A percentile compares a stretch with the other conserved stretches of the same genome.
phyloP scores from a whole-genome alignment of 2,329 filamentous ascomycete species.

The Metarhizium sp. region DNA sequence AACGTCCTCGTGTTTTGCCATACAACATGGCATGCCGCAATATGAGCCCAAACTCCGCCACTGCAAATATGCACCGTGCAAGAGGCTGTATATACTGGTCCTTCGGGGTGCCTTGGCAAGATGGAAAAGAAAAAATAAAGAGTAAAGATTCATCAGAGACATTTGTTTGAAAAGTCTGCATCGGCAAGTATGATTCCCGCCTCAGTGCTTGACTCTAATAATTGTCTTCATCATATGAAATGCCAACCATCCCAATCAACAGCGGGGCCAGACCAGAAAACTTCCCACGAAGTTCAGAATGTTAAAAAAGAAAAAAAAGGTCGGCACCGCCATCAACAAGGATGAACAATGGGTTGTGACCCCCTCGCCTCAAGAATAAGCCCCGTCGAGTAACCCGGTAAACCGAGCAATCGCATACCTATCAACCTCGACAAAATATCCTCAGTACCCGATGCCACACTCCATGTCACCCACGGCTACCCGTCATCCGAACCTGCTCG shows the following conservation, averaged over 20 bases:
- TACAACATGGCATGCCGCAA: neutral
- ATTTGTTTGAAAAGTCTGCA: conserved; percentile 20
- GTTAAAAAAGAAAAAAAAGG: conserved; percentile 12
- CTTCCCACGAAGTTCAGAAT: conserved; percentile 33
- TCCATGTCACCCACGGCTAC: conserved; percentile 38
- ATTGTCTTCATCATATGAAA: conserved; percentile 84
- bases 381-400: conserved; percentile 97
- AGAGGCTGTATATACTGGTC: neutral
- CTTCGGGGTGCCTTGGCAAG: too few species aligned
- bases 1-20: too few species aligned
- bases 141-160: conserved; percentile 17
- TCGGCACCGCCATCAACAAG: conserved; percentile 10
- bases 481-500: conserved; percentile 26
- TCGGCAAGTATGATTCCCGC: conserved; percentile 22
- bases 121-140: neutral
- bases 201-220: conserved; percentile 98
- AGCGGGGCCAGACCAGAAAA: conserved; percentile 19
- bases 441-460: conserved; percentile 38
- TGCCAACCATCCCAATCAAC: conserved; percentile 32
- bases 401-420: conserved; percentile 93
- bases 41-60: neutral
- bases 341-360: conserved; percentile 17
- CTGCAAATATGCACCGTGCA: neutral
- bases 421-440: conserved; percentile 84
- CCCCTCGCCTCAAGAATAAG: conserved; percentile 99